A percentile compares a stretch with the other conserved stretches of the same genome.
Conservation (phyloP, 176 grass and related monocot species). For the Musa troglodytarum region DNA sequence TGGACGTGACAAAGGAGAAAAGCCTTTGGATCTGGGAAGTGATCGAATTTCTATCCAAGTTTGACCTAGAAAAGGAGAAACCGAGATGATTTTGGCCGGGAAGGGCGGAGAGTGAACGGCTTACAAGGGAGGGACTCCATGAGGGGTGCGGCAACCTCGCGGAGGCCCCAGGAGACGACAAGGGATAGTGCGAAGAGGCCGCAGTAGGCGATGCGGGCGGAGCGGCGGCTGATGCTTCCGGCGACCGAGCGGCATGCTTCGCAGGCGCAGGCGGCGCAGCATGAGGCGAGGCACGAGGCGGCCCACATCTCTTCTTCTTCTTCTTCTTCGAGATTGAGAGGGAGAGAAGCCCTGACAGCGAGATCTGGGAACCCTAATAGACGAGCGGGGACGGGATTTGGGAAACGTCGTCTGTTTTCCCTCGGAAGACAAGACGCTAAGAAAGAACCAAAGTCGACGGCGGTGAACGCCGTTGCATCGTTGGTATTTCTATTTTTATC, state of each 20-base stretch:
- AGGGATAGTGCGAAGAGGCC: slow-evolving; percentile 98
- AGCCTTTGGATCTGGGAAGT: not conserved
- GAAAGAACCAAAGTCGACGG: too few relatives aligned
- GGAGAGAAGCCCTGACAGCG: not conserved
- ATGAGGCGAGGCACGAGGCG: slow-evolving; percentile 94
- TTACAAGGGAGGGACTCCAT: slow-evolving; percentile 87
- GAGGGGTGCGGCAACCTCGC: slow-evolving; percentile 94
- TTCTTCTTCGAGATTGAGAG: not conserved
- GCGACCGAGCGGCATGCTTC: slow-evolving; percentile 96
- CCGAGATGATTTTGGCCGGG: not conserved
- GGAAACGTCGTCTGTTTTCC: too few relatives aligned
- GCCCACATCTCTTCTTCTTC: slow-evolving; percentile 60
- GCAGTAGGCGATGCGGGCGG: slow-evolving; percentile 97
- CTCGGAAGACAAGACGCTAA: too few relatives aligned
- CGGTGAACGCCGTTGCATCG: too few relatives aligned
- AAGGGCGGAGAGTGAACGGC: not conserved
- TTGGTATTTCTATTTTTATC: too few relatives aligned
- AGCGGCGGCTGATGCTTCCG: slow-evolving; percentile 92
- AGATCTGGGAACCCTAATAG: not conserved
- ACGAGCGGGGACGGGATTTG: too few relatives aligned
- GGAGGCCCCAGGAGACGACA: slow-evolving; percentile 82
- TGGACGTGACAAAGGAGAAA: not conserved
- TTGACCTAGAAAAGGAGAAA: slow-evolving; percentile 2
- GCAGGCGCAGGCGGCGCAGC: slow-evolving; percentile 98
- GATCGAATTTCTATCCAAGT: not conserved